Conservation (phyloP, 2,329 filamentous ascomycete genomes). For the Aureobasidium leucospermi region DNA sequence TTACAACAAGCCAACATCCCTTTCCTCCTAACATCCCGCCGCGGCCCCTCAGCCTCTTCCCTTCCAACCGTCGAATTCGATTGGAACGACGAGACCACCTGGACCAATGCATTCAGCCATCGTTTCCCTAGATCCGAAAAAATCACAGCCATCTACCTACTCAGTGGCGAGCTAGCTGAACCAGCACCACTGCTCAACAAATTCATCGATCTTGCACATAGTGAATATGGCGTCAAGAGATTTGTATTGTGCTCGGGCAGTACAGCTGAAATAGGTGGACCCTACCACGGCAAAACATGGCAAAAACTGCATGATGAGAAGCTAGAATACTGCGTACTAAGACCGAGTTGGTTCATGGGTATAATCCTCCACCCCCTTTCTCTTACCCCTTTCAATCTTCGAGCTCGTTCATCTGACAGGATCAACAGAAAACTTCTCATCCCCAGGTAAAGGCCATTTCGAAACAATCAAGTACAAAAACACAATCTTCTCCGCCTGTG, state of each 20-base stretch:
- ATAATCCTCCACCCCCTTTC: not conserved
- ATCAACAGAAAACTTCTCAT: not conserved
- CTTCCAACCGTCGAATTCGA: not conserved
- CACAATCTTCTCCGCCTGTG: not conserved
- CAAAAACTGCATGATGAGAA: not conserved
- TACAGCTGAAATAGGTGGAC: not conserved
- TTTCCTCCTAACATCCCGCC: not conserved
- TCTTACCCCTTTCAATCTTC: not conserved
- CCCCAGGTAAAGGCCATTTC: not conserved
- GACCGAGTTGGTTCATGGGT: constrained; percentile 6
- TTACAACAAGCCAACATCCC: not conserved
- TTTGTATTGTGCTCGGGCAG: not conserved
- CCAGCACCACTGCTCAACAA: not conserved
- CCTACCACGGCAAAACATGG: not conserved
- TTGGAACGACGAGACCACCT: not conserved
- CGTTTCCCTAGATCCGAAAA: not conserved
- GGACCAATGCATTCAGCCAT: not conserved
- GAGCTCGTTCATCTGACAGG: not conserved
- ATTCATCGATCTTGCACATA: not conserved
- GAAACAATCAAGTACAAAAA: not conserved
- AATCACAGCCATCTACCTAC: not conserved
- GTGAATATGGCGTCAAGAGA: not conserved
- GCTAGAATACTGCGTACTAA: not conserved
- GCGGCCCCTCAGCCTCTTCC: not conserved
- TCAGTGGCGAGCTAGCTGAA: not conserved